Conservation (phyloP, 1,139 yeast genomes). For the Saccharomyces hybrid region DNA sequence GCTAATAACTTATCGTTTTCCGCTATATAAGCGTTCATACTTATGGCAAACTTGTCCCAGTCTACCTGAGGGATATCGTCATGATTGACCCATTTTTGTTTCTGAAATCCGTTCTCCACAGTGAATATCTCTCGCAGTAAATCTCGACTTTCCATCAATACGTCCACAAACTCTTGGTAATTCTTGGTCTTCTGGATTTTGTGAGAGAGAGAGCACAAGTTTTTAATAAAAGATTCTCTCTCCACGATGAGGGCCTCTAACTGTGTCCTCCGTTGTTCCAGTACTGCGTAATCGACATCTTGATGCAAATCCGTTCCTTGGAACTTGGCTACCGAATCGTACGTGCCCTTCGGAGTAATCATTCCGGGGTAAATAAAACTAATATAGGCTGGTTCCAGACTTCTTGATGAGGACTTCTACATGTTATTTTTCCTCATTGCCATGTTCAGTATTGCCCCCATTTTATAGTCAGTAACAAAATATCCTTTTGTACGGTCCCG, state of each 20-base stretch:
- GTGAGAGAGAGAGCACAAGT: slow-evolving; percentile 23
- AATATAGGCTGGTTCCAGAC: too few species aligned
- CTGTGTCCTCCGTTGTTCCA: slow-evolving; percentile 20
- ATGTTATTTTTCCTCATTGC: too few species aligned
- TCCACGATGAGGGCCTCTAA: slow-evolving; percentile 17
- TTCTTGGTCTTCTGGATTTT: slow-evolving; percentile 26
- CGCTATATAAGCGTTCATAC: slow-evolving; percentile 22
- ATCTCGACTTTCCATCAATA: slow-evolving; percentile 19
- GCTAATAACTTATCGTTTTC: slow-evolving; percentile 18
- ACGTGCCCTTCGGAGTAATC: slow-evolving; percentile 11
- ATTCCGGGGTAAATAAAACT: background rate
- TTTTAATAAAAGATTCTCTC: slow-evolving; percentile 19
- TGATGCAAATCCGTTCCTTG: slow-evolving; percentile 20
- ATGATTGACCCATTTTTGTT: slow-evolving; percentile 38
- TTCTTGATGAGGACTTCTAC: too few species aligned
- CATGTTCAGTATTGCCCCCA: background rate
- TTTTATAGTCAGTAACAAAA: background rate
- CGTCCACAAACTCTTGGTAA: slow-evolving; percentile 29
- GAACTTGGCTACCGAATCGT: slow-evolving; percentile 16
- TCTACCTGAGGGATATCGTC: slow-evolving; percentile 42
- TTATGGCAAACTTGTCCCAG: slow-evolving; percentile 33
- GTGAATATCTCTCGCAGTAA: slow-evolving; percentile 28
- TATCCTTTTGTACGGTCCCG: background rate
- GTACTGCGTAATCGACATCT: slow-evolving; percentile 19
- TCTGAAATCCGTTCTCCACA: slow-evolving; percentile 17